Base-by-base conservation (phyloP, 164 flowering plant species). In the Nelumbo lutea region DNA sequence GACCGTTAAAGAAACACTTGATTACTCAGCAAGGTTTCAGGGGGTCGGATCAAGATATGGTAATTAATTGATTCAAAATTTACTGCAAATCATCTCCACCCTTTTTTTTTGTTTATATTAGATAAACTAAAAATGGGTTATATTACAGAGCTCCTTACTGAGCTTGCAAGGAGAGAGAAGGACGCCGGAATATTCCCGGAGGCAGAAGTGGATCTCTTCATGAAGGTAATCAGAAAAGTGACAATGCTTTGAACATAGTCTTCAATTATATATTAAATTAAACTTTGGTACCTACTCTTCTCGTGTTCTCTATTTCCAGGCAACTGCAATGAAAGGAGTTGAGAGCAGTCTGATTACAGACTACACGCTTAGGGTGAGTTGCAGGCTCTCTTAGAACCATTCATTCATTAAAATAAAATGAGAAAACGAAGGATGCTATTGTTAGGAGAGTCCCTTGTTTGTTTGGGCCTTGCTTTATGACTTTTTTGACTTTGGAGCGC, bases 1-100 rank as follows among this genome's bases (percentile, higher is more conserved):
- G 94, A 95, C 99, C 1, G 99, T 95, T 0, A 90, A 88, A 79
- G 99, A 95, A 81, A 92, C 96, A 39, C 75, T 95, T 8, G 99
- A 92, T 82, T 95, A 90, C 85, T 95, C 99, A 0, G 94, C 99
- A 0, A 82, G 98, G 48, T 95, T 94, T 73, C 99, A 85, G 75
- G 99, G 99, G 1, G 91, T 95, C 50, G 99, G 98, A 27, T 79
- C 88, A 10, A 76, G 92, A 78, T 88, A 90, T 60, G 99, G 99
- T 96, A 87, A 56, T 11, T 61, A 52, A 8, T 44, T 50, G 27
- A 27, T 27, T 27, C 27, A 6, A 27, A 38, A 42, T 48, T 52
- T 15, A 52, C 15, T 55, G 51, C 40, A 61, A n/a, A 52, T 41
- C 57, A 38, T 45, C 51, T 67, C 11, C 6, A 5, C 44, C 5